These are phyloP conservation scores for Cryptosporidium canis DNA, from an alignment of 169 alveolate species.

Conservation along the genomic window DNA sequence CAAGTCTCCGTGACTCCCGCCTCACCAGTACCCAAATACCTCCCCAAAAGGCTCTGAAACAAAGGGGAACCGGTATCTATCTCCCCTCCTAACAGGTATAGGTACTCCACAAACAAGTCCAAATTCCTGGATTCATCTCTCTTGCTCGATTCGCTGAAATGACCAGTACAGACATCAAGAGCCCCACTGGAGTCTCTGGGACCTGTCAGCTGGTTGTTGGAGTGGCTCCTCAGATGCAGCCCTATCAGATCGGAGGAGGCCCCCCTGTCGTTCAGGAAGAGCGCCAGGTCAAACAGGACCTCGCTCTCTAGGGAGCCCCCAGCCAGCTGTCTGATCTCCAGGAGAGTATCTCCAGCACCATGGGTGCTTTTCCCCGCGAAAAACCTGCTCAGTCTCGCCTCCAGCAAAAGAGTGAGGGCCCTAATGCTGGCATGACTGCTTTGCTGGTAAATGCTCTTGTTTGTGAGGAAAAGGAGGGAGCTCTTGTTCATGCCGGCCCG, in stretches of 20 bases:
- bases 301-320: no score
- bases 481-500: background rate
- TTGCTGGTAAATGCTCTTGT: conserved; percentile 35
- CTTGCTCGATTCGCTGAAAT: background rate
- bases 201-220: background rate
- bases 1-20: no score
- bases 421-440: background rate
- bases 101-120: background rate
- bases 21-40: background rate
- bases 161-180: background rate
- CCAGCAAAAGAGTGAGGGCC: background rate
- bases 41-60: background rate
- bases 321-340: no score
- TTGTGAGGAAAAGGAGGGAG: conserved; percentile 26
- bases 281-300: background rate
- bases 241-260: conserved; percentile 5
- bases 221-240: background rate
- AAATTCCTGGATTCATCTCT: background rate
- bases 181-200: no score
- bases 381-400: background rate
- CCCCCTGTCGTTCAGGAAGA: background rate
- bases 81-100: background rate
- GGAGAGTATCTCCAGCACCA: no score
- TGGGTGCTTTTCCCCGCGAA: no score
- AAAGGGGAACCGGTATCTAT: background rate